Conservation (phyloP, 139 green algal genomes). For the Chlorella sorokiniana region DNA sequence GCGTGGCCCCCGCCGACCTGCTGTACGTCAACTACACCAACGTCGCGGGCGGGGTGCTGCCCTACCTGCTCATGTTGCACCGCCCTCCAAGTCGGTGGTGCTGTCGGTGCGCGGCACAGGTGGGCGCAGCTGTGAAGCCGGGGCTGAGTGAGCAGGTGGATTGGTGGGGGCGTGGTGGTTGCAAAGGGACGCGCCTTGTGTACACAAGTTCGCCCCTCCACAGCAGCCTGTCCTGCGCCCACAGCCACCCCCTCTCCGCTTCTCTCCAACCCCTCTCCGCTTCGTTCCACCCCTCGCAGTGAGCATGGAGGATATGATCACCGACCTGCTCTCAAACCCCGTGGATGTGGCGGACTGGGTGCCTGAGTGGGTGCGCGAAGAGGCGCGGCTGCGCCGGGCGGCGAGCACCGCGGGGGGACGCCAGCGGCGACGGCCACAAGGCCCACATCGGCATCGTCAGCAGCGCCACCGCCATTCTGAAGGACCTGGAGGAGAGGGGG, state of each 20-base stretch:
- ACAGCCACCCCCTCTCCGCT: background rate
- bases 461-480: conserved; percentile 51
- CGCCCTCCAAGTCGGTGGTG: conserved; percentile 50
- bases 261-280: background rate
- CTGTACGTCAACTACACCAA: conserved; percentile 44
- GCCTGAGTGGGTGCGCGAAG: conserved; percentile 38
- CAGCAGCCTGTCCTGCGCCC: no score
- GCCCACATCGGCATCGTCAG: conserved; percentile 63
- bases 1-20: conserved; percentile 25
- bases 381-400: background rate
- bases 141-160: background rate
- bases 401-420: background rate
- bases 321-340: conserved; percentile 54
- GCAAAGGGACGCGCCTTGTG: no score
- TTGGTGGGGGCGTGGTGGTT: no score
- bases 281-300: background rate
- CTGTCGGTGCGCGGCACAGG: conserved; percentile 62
- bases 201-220: no score
- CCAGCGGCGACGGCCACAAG: conserved; percentile 35
- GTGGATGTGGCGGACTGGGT: conserved; percentile 48
- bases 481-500: conserved; percentile 50
- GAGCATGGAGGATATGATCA: conserved; percentile 59
- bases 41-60: conserved; percentile 46
- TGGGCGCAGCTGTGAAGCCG: background rate
- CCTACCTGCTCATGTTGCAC: conserved; percentile 69